Conservation (phyloP, 208 protist species). For the Trichomonas vaginalis region DNA sequence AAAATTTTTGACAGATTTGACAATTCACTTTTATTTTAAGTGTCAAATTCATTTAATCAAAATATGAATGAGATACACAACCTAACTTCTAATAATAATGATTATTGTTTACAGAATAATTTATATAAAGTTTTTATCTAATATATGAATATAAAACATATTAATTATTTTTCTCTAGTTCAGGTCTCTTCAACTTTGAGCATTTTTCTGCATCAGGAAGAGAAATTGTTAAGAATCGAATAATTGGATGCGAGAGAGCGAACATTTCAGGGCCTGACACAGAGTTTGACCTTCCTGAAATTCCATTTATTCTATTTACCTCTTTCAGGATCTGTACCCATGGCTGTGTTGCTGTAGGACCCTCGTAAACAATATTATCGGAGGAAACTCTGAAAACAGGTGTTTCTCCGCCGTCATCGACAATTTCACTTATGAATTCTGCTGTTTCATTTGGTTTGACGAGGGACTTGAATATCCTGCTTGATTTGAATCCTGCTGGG, state of each 20-base stretch:
- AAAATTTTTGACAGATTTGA: too few relatives aligned
- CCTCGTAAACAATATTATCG: background rate
- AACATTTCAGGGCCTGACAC: background rate
- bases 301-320: background rate
- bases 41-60: too few relatives aligned
- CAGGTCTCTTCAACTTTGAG: background rate
- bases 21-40: too few relatives aligned
- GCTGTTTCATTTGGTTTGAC: background rate
- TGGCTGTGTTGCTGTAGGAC: background rate
- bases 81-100: too few relatives aligned
- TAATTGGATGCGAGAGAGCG: background rate
- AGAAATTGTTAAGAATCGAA: background rate
- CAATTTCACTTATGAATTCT: background rate
- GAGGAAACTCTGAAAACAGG: background rate
- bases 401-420: background rate
- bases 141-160: background rate
- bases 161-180: background rate
- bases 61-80: too few relatives aligned
- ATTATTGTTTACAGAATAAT: too few relatives aligned
- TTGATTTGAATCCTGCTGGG: background rate
- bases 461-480: background rate
- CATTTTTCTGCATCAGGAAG: background rate
- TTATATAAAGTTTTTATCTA: background rate
- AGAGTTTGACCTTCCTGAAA: background rate
- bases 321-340: background rate